Evolutionary conservation across 2,329 filamentous ascomycete species (phyloP), one percentile per base, ranked within the genome.

Genomic region (Pestalotiopsis sp.): DNA sequence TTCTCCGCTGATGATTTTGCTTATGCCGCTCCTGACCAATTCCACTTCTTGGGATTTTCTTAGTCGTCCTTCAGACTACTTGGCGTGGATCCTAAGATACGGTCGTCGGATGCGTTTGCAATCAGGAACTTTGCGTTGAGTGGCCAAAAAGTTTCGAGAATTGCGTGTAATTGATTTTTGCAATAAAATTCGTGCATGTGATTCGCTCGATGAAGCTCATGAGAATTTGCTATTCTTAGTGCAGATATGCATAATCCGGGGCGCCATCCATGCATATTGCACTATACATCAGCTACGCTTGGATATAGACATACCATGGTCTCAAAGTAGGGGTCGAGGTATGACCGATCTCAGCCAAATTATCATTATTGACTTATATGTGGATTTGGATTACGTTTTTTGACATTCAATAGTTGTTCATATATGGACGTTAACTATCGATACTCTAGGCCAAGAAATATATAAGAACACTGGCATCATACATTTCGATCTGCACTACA

Each of bases 201-300:
- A 52, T 52, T 52, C 45, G 45, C 23, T 36, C n/a, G 25, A 59
- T 36, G 27, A 27, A 59, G 57, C 57, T 27, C 57, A 59, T 36
- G 36, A 62, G 59, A 62, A 62, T 62, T 62, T 62, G 57, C 59
- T 39, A 36, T 17, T n/a, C n/a, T 20, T 20, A 62, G 12, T 62
- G 31, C 17, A 39, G 31, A 39, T 62, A 62, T 62, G 59, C 59
- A 59, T 2, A 4, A 41, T 36, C 0, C 36, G 59, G 59, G 59
- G 59, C 59, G 17, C 59, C 36, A 62, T 20, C n/a, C 20, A 20
- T 4, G 14, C 4, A 7, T 62, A 20, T 36, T 39, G 20, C 31
- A 4, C 1, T 62, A 36, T 36, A 36, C 27, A 36, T 9, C 9
- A 39, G 36, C 9, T 7, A 5, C 2, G 14, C 5, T 20, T 14